phyloP scores from a whole-genome alignment of 192 early-diverging fungal genomes.

The Coemansia sp. region DNA sequence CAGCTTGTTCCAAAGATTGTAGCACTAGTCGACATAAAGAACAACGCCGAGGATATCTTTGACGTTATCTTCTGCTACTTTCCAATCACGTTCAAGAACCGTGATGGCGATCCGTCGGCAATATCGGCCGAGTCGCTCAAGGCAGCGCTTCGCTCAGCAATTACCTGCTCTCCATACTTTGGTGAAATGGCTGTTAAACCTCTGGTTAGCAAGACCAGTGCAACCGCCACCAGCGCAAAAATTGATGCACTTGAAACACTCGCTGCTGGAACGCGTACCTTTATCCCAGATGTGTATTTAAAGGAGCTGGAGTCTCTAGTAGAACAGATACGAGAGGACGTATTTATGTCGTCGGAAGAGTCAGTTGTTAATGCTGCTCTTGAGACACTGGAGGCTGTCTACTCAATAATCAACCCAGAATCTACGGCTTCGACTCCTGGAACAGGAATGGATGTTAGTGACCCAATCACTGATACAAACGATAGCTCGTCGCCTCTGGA shows the following conservation, averaged over 20 bases:
- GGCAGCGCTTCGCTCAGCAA: conserved; percentile 68
- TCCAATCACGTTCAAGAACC: conserved; percentile 97
- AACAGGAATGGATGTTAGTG: no score
- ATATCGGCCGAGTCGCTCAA: conserved; percentile 94
- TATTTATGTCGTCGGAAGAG: conserved; percentile 75
- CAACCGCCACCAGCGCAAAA: conserved; percentile 84
- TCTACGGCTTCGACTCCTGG: conserved; percentile 14
- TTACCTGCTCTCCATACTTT: conserved; percentile 76
- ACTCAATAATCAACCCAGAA: conserved; percentile 46
- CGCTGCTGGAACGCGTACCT: conserved; percentile 72
- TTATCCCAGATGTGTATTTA: conserved; percentile 64
- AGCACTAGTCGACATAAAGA: conserved; percentile 70
- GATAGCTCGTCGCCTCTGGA: conserved; percentile 40
- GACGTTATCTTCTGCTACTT: conserved; percentile 99
- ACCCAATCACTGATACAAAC: conserved; percentile 6
- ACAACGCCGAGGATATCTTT: conserved; percentile 88
- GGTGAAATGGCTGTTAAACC: conserved; percentile 80
- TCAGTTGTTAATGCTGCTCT: conserved; percentile 67
- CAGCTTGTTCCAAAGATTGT: conserved; percentile 69
- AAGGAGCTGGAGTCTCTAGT: conserved; percentile 72
- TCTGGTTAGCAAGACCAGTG: conserved; percentile 87
- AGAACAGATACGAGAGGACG: conserved; percentile 58
- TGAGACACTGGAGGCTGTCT: conserved; percentile 65
- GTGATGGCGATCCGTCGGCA: conserved; percentile 91
- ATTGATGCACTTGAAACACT: conserved; percentile 93